phyloP scores from a whole-genome alignment of 1,284 basidiomycete species.

The Papiliotrema nemorosa region DNA sequence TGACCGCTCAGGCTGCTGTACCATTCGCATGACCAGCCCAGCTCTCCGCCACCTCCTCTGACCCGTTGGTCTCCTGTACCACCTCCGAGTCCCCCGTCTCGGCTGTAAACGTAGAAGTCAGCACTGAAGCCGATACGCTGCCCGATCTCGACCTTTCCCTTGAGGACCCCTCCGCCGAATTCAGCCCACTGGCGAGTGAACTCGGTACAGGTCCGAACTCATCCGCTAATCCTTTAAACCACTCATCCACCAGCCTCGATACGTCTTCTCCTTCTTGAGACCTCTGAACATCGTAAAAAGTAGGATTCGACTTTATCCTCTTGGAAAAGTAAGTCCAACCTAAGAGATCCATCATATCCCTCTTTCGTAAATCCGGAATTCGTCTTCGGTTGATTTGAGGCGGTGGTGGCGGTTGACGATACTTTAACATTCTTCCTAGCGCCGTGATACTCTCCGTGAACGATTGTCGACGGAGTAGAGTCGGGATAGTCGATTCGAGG shows the following conservation, averaged over 20 bases:
- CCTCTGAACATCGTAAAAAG: conserved; percentile 68
- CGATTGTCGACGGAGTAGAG: conserved; percentile 15
- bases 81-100: no score
- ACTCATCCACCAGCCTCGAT: conserved; percentile 66
- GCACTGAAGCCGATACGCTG: no score
- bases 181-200: no score
- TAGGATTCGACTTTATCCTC: conserved; percentile 74
- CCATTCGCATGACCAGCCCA: no score
- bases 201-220: conserved; percentile 4
- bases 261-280: conserved; percentile 56
- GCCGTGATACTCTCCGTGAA: conserved; percentile 4
- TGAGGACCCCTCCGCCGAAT: no score
- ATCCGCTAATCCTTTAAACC: conserved; percentile 16
- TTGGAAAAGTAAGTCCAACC: conserved; percentile 77
- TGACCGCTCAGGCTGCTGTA: no score
- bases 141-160: no score
- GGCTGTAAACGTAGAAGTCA: no score
- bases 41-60: no score
- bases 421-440: conserved; percentile 40
- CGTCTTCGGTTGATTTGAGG: conserved; percentile 23
- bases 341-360: conserved; percentile 70
- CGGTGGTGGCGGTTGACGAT: conserved; percentile 16
- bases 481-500: conserved; percentile 72
- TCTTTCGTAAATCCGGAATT: conserved; percentile 54
- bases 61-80: no score